phyloP scores from a whole-genome alignment of 2,329 filamentous ascomycete species.

The Xylariaceae sp. region DNA sequence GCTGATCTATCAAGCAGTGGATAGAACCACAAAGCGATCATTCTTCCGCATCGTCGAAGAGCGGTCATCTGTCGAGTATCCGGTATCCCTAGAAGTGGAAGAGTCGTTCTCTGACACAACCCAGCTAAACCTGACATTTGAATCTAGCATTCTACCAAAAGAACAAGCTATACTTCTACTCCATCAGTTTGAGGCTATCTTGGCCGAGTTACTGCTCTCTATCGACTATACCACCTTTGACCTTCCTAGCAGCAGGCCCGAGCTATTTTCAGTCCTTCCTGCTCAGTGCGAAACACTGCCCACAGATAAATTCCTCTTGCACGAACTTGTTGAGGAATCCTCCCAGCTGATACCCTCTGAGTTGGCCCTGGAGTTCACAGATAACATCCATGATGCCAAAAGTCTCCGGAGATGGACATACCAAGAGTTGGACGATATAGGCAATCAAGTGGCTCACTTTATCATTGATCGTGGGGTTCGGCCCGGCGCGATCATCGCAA shows the following conservation, averaged over 20 bases:
- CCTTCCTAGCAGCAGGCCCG: constrained; percentile 30
- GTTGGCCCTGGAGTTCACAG: constrained; percentile 70
- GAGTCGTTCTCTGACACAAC: constrained; percentile 46
- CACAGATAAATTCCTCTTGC: constrained; percentile 57
- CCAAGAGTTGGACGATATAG: constrained; percentile 61
- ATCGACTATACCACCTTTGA: constrained; percentile 40
- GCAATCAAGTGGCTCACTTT: constrained; percentile 66
- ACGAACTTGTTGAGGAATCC: constrained; percentile 70
- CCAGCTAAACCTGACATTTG: constrained; percentile 60
- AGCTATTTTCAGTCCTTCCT: constrained; percentile 61
- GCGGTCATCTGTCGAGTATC: constrained; percentile 66
- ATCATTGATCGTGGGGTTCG: constrained; percentile 45
- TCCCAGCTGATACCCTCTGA: constrained; percentile 52
- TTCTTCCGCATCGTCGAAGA: constrained; percentile 62
- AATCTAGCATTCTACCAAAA: constrained; percentile 57
- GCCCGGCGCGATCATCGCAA: constrained; percentile 60
- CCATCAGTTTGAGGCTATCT: constrained; percentile 62
- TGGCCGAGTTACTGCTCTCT: constrained; percentile 54
- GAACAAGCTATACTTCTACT: constrained; percentile 65
- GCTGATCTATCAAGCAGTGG: constrained; percentile 70
- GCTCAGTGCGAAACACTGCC: constrained; percentile 53
- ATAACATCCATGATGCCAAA: constrained; percentile 44
- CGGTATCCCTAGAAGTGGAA: constrained; percentile 75
- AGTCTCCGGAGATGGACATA: constrained; percentile 65
- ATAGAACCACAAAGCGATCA: constrained; percentile 21